Conservation (phyloP, 345 rosid species). For the Citrus trifoliata region DNA sequence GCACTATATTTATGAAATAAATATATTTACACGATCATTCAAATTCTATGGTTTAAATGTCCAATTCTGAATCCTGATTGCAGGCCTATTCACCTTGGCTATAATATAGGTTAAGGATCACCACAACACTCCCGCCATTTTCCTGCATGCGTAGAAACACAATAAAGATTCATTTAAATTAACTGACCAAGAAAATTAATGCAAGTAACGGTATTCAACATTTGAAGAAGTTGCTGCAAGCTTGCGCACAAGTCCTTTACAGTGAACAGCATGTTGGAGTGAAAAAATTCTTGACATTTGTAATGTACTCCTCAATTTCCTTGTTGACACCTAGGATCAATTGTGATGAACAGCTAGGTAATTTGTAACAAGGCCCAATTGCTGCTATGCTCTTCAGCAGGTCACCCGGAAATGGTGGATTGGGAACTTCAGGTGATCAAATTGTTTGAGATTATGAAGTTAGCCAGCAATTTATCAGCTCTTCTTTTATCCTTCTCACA, state of each 20-base stretch:
- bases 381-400: neutral
- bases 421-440: neutral
- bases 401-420: neutral
- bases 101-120: neutral
- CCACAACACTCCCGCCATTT: slow-evolving; percentile 17
- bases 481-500: neutral
- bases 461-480: slow-evolving; percentile 8
- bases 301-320: neutral
- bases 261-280: slow-evolving; percentile 1
- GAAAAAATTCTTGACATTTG: slow-evolving; percentile 1
- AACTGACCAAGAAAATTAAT: neutral
- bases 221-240: neutral
- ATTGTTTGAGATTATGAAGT: slow-evolving; percentile 4
- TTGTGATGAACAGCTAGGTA: neutral
- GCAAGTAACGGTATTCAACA: neutral
- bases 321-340: neutral
- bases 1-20: neutral
- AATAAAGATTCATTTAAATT: no score
- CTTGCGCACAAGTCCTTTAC: neutral
- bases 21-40: neutral
- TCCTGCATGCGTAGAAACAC: no score
- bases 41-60: neutral
- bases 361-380: neutral
- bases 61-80: neutral
- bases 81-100: neutral